phyloP scores from a whole-genome alignment of 2,329 filamentous ascomycete genomes.

The Blastomyces parvus region DNA sequence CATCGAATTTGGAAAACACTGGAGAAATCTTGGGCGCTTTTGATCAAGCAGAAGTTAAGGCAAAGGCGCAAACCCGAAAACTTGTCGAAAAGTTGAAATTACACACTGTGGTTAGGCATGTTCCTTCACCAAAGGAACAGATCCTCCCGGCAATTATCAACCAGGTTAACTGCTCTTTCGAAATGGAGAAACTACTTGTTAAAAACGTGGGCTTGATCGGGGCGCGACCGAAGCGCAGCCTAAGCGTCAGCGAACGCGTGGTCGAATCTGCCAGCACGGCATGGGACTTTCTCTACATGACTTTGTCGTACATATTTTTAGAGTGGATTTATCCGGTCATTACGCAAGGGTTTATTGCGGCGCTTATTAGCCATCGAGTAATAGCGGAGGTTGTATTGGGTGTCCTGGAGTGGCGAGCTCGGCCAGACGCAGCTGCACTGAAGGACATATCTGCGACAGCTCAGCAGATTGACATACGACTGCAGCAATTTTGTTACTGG shows the following conservation, averaged over 20 bases:
- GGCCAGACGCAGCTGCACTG: conserved; percentile 69
- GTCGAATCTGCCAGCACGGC: conserved; percentile 86
- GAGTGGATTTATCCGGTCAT: conserved; percentile 71
- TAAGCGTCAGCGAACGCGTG: conserved; percentile 89
- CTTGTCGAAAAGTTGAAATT: conserved; percentile 79
- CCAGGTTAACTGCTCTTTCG: conserved; percentile 92
- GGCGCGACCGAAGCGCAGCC: conserved; percentile 65
- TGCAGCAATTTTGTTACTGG: conserved; percentile 99
- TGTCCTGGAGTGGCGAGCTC: conserved; percentile 74
- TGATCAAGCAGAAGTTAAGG: conserved; percentile 63
- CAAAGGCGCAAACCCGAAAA: conserved; percentile 53
- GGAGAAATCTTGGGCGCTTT: conserved; percentile 43
- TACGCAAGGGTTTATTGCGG: conserved; percentile 62
- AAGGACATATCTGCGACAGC: conserved; percentile 96
- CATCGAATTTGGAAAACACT: conserved; percentile 27
- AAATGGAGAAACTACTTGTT: conserved; percentile 74
- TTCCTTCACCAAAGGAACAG: conserved; percentile 70
- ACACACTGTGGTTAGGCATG: conserved; percentile 72
- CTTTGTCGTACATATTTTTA: conserved; percentile 60
- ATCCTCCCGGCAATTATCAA: conserved; percentile 73
- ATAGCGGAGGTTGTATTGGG: conserved; percentile 68
- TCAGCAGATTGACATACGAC: conserved; percentile 90
- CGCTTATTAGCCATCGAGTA: conserved; percentile 68
- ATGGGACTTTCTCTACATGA: conserved; percentile 62
- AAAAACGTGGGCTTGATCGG: conserved; percentile 83